phyloP scores from a whole-genome alignment of 768 basidiomycete genomes.

The Pleurotus giganteus region DNA sequence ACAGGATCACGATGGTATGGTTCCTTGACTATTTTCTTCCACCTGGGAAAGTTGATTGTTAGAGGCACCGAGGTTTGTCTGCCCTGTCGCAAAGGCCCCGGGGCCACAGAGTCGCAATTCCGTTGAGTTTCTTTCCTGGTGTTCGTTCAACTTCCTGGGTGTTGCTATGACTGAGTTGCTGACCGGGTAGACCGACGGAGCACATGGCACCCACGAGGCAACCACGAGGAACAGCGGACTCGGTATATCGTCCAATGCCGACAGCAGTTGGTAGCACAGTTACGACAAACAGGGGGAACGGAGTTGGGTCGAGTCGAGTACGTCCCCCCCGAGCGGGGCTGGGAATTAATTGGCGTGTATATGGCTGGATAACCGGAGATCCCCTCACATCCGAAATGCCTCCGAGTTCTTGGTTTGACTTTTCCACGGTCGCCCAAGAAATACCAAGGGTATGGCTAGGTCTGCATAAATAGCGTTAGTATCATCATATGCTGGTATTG shows the following conservation, averaged over 20 bases:
- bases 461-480: conserved; percentile 32
- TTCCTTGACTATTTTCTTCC: conserved; percentile 7
- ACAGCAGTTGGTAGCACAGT: neutral
- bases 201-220: conserved; percentile 40
- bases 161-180: conserved; percentile 19
- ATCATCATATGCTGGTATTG: conserved; percentile 5
- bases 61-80: conserved; percentile 9
- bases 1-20: conserved; percentile 8
- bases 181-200: conserved; percentile 19
- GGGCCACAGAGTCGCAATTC: neutral
- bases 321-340: conserved; percentile 6
- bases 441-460: conserved; percentile 5
- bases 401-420: conserved; percentile 21
- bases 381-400: conserved; percentile 38
- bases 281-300: neutral
- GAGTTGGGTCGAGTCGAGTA: neutral
- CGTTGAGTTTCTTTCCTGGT: neutral
- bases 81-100: conserved; percentile 1
- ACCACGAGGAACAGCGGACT: conserved; percentile 8
- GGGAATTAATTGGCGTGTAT: conserved; percentile 13
- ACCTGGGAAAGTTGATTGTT: conserved; percentile 8
- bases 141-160: neutral
- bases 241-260: conserved; percentile 2
- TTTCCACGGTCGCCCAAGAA: conserved; percentile 36
- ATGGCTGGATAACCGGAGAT: conserved; percentile 34